phyloP scores from a whole-genome alignment of 2,329 filamentous ascomycete species.

The Alternaria tenuissima region DNA sequence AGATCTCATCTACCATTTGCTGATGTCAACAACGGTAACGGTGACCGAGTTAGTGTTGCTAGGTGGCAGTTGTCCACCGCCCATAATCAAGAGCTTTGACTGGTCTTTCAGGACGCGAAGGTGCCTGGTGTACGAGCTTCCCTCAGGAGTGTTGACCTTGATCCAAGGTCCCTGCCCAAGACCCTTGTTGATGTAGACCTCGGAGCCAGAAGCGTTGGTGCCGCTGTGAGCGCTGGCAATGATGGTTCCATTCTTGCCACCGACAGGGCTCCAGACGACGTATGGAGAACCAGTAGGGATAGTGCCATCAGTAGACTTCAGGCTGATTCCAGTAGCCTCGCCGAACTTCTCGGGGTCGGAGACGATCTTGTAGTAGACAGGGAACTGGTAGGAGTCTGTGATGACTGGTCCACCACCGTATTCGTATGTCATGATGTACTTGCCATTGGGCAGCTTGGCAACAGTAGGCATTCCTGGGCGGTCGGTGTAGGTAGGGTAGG shows the following conservation, averaged over 20 bases:
- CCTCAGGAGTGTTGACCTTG: slow-evolving; percentile 54
- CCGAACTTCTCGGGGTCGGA: slow-evolving; percentile 59
- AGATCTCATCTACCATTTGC: slow-evolving; percentile 12
- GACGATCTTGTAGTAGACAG: slow-evolving; percentile 62
- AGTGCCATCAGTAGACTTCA: slow-evolving; percentile 57
- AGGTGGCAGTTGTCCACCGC: slow-evolving; percentile 50
- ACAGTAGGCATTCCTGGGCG: slow-evolving; percentile 75
- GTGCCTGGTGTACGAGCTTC: slow-evolving; percentile 57
- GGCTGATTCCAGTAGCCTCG: slow-evolving; percentile 49
- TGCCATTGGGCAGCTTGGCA: slow-evolving; percentile 64
- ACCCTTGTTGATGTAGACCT: slow-evolving; percentile 59
- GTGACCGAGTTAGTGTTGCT: slow-evolving; percentile 44
- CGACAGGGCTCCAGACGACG: slow-evolving; percentile 60
- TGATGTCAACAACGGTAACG: slow-evolving; percentile 45
- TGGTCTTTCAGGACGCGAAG: slow-evolving; percentile 55
- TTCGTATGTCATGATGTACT: slow-evolving; percentile 72
- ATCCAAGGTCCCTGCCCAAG: slow-evolving; percentile 58
- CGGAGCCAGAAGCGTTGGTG: slow-evolving; percentile 23
- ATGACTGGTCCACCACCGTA: slow-evolving; percentile 60
- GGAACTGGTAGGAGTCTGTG: slow-evolving; percentile 53
- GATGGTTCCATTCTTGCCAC: slow-evolving; percentile 60
- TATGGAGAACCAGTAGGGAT: slow-evolving; percentile 60
- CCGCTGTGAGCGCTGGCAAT: slow-evolving; percentile 55
- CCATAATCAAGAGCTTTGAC: slow-evolving; percentile 52
- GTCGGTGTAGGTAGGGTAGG: slow-evolving; percentile 67